phyloP scores from a whole-genome alignment of 2,329 filamentous ascomycete genomes.

The Diaporthe citrichinensis region DNA sequence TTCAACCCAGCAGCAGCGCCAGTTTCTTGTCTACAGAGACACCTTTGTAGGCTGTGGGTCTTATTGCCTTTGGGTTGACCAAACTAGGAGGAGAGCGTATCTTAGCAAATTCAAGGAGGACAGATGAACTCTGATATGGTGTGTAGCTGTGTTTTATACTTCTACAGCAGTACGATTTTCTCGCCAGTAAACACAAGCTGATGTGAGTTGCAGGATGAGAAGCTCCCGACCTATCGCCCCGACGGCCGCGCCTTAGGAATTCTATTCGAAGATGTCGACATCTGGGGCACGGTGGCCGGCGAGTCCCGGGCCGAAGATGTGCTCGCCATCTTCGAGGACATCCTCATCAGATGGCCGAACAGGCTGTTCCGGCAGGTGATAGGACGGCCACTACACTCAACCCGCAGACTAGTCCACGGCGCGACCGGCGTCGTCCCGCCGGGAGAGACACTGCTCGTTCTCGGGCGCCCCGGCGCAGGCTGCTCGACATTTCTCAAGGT shows the following conservation, averaged over 20 bases:
- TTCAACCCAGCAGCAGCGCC: neutral
- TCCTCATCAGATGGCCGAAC: neutral
- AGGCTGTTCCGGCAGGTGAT: neutral
- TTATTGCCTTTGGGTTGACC: neutral
- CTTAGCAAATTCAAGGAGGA: neutral
- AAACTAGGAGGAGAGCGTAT: neutral
- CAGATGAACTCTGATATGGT: neutral
- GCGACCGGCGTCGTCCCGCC: neutral
- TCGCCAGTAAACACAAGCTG: neutral
- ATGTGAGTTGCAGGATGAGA: neutral
- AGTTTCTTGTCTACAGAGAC: neutral
- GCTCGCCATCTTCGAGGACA: neutral
- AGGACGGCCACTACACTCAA: neutral
- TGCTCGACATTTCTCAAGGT: conserved; percentile 51
- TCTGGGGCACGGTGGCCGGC: conserved; percentile 5
- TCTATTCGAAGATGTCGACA: conserved; percentile 3
- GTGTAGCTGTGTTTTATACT: neutral
- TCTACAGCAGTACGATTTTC: neutral
- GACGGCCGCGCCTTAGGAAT: conserved; percentile 1
- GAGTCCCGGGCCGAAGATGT: conserved; percentile 6
- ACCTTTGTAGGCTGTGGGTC: neutral
- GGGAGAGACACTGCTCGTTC: conserved; percentile 46
- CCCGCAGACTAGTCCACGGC: neutral
- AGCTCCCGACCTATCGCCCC: neutral
- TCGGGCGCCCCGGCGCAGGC: conserved; percentile 51